These are phyloP conservation scores for Fusarium robinianum DNA, from an alignment of 2,329 filamentous ascomycete genomes.

Conservation along the genomic window DNA sequence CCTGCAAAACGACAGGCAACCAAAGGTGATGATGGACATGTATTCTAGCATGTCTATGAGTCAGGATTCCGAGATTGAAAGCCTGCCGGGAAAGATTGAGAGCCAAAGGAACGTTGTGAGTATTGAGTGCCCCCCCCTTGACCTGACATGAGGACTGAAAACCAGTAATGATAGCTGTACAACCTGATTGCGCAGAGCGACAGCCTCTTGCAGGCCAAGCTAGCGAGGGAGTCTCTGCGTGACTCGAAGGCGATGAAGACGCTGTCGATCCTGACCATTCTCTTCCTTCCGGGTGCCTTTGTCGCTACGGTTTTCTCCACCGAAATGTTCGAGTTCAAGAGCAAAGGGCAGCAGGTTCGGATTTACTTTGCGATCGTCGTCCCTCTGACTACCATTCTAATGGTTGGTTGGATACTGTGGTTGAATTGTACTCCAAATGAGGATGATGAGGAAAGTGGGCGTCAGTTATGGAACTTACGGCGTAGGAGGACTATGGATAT, in stretches of 20 bases:
- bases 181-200: not conserved
- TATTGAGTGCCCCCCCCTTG: not conserved
- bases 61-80: not conserved
- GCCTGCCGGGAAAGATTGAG: not conserved
- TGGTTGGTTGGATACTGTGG: conserved; percentile 1
- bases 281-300: conserved; percentile 1
- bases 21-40: not conserved
- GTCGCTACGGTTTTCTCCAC: conserved; percentile 1
- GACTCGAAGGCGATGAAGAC: conserved; percentile 3
- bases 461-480: not conserved
- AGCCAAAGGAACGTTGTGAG: not conserved
- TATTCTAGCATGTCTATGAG: not conserved
- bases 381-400: not conserved
- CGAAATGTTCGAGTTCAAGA: not conserved
- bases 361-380: conserved; percentile 1
- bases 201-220: not conserved
- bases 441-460: not conserved
- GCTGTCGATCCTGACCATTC: conserved; percentile 1
- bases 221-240: conserved; percentile 2
- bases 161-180: not conserved
- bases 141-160: not conserved
- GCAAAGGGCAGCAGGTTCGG: not conserved
- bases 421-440: not conserved
- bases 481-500: not conserved
- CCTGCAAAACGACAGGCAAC: not conserved